Base-by-base conservation (phyloP, 306 rosid genomes). In the Adenanthera pavonina region DNA sequence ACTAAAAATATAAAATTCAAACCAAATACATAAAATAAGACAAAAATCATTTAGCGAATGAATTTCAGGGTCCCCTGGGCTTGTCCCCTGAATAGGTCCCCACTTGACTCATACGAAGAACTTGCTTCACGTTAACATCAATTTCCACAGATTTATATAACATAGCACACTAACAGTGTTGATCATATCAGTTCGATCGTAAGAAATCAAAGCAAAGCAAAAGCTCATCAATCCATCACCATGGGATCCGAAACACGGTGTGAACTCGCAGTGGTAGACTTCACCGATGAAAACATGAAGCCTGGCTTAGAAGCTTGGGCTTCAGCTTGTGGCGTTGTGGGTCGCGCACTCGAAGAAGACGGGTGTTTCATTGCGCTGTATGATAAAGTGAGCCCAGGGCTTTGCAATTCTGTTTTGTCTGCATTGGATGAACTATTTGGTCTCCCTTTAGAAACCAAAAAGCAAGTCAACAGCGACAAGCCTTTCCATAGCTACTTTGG, bases 401-500 rank as follows among this genome's bases (percentile, higher is more conserved):
- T 87, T 33, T 81, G 80, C 13, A 25, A 84, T 61, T 69, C 82
- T 44, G 49, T 84, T 6, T 38, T 78, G 2, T 69, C 43, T 5
- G 47, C 49, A 38, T 11, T 87, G 67, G 86, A 81, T 30, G 59
- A 84, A 25, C 16, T 87, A 2, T 87, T 84, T 17, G 33, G 25
- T 16, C 86, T 87, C 15, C 87, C 90, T 7, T 0, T 81, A 13
- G 84, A 84, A 41, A 78, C 74, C 51, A 87, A 87, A 78, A 19
- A 6, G 5, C 82, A 78, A 48, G 38, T 71, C 34, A 81, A 83
- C 2, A 84, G 86, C 76, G 75, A 87, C 15, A 87, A 62, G 40
- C 87, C 2, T 69, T 75, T 84, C 76, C 86, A 74, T 78, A 80
- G 87, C 17, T 87, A 87, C 82, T 74, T 51, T 35, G 90, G 90